phyloP scores from a whole-genome alignment of 176 grass and related monocot species.

The Carex kokanica region DNA sequence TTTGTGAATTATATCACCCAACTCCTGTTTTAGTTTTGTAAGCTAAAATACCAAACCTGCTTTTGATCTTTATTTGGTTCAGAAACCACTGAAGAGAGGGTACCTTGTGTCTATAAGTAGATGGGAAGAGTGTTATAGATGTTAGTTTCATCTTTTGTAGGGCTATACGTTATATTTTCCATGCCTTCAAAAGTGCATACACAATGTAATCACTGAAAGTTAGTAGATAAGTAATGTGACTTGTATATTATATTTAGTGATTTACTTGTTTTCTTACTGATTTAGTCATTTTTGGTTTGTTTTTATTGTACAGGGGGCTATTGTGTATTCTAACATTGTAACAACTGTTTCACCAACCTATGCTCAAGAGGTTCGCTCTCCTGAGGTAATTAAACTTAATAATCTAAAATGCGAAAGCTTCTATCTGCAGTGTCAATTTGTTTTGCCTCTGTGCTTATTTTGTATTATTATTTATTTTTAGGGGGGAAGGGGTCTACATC shows the following conservation, averaged over 20 bases:
- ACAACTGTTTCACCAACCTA: conserved; percentile 96
- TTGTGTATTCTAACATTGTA: conserved; percentile 98
- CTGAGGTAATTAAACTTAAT: conserved; percentile 61
- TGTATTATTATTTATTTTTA: conserved; percentile 26
- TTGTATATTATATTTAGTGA: background rate
- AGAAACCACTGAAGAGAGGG: background rate
- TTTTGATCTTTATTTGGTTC: background rate
- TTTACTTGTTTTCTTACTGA: conserved; percentile 22
- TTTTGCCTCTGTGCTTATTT: conserved; percentile 28
- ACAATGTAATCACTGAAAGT: conserved; percentile 4
- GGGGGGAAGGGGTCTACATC: conserved; percentile 84
- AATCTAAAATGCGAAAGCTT: conserved; percentile 17
- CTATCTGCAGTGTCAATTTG: background rate
- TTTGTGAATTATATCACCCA: too few species aligned
- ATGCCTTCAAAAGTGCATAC: background rate
- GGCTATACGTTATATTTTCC: background rate
- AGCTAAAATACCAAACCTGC: background rate
- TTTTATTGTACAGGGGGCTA: conserved; percentile 60
- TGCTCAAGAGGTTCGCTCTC: conserved; percentile 77
- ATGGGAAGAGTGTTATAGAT: background rate
- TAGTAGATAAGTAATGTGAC: background rate
- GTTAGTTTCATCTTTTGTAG: background rate
- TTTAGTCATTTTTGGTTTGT: conserved; percentile 15
- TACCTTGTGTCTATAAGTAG: background rate
- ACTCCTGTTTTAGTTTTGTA: background rate